Evolutionary conservation across 352 stramenopile genomes (phyloP), one percentile per base, ranked within the genome.

Genomic region (Plasmopara halstedii): DNA sequence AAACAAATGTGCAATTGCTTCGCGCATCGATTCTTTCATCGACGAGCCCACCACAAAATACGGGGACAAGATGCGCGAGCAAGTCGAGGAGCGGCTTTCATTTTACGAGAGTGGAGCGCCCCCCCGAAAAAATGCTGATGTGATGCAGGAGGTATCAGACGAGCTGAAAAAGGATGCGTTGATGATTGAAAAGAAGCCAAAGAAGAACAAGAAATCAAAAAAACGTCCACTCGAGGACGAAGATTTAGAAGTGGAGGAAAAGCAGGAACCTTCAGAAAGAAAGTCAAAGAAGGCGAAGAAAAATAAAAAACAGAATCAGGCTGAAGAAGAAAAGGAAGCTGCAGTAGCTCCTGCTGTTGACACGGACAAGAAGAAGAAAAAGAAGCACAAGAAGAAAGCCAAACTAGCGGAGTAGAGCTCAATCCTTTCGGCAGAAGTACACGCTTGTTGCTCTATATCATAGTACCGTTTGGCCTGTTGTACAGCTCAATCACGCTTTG

Each of bases 1-100:
- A 37, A 99, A 99, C 83, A 99, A 99, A 84, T 99, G 97, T 60
- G 90, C 96, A 3, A 99, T 99, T 62, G 97, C 97, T 3, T 98
- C 94, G 27, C 86, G 97, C 53, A 99, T 99, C 46, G 97, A 99
- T 75, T 98, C 90, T 46, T 99, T 99, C 70, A 93, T 96, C 45
- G 96, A 99, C 53, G 67, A 96, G 58, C 88, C 90, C 2, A 97
- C 90, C 4, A 97, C 78, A 39, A 92, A 94, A 64, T 99, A 98
- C 67, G 97, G 97, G 37, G 92, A 99, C 66, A 95, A 98, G 83
- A 96, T 99, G 61, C 83, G 94, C 41, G 94, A 98, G 57, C 96
- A 99, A 79, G 97, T 99, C 9, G 97, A 99, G 64, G 96, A 99
- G 67, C 89, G 97, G 49, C 86, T 99, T 9, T 89, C 94, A 41